Percentiles rank a stretch among this genome's conserved stretches.
phyloP scores from a whole-genome alignment of 2,329 filamentous ascomycete genomes.

The Penicillium sumatraense region DNA sequence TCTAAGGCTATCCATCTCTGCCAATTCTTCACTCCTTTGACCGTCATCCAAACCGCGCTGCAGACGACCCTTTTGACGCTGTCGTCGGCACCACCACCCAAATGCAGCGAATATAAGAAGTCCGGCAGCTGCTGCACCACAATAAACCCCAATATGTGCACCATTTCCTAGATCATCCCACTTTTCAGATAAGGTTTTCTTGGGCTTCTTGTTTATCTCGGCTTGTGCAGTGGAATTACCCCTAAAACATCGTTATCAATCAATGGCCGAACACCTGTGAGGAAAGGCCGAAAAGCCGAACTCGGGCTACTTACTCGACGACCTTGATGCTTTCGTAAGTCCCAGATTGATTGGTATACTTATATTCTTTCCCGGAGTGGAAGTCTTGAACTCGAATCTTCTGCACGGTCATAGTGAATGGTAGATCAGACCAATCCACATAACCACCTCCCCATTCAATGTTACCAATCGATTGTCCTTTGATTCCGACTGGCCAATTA shows the following conservation, averaged over 20 bases:
- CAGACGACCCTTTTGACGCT: conserved; percentile 16
- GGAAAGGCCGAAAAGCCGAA: too few species aligned
- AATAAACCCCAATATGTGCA: conserved; percentile 19
- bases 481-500: conserved; percentile 67
- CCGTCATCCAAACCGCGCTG: conserved; percentile 17
- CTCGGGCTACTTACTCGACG: conserved; percentile 39
- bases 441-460: conserved; percentile 71
- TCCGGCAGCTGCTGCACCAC: conserved; percentile 6
- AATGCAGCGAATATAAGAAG: conserved; percentile 9
- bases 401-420: conserved; percentile 75
- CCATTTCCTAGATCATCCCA: conserved; percentile 15
- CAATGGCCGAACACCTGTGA: not conserved
- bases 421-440: conserved; percentile 67
- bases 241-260: not conserved
- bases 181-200: conserved; percentile 13
- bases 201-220: conserved; percentile 14
- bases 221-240: conserved; percentile 19
- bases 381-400: conserved; percentile 61
- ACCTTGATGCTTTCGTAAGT: conserved; percentile 67
- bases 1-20: conserved; percentile 7
- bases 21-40: conserved; percentile 10
- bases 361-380: conserved; percentile 66
- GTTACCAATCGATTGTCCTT: conserved; percentile 46
- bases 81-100: conserved; percentile 13
- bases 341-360: conserved; percentile 65